Conservation (phyloP, 371 early-diverging fungal species). For the Apophysomyces trapeziformis region DNA sequence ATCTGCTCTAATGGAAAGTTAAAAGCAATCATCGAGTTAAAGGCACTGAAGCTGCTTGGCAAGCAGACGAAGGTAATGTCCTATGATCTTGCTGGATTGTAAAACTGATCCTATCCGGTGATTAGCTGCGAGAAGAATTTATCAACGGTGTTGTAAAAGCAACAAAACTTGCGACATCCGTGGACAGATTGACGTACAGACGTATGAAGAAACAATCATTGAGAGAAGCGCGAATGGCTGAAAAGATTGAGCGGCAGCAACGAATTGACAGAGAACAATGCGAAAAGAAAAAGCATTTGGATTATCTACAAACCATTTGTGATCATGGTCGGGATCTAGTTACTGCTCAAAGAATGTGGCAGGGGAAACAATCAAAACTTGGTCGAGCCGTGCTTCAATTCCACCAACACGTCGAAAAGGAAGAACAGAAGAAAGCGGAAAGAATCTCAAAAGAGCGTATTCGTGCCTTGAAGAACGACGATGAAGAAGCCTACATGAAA, state of each 20-base stretch:
- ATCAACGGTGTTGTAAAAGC: constrained; percentile 65
- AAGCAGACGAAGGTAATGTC: constrained; percentile 65
- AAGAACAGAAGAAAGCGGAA: constrained; percentile 85
- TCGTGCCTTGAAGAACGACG: constrained; percentile 88
- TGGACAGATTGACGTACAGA: constrained; percentile 79
- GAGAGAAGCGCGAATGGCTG: constrained; percentile 90
- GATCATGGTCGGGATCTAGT: constrained; percentile 78
- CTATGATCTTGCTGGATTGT: not conserved
- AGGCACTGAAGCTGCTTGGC: constrained; percentile 70
- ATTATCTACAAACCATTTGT: constrained; percentile 75
- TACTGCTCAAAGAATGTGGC: constrained; percentile 63
- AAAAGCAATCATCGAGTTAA: constrained; percentile 83
- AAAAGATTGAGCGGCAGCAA: constrained; percentile 89
- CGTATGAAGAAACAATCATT: constrained; percentile 88
- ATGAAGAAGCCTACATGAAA: constrained; percentile 95
- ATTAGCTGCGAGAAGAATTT: constrained; percentile 78
- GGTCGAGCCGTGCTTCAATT: constrained; percentile 80
- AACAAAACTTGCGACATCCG: constrained; percentile 80
- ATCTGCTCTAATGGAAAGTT: constrained; percentile 16
- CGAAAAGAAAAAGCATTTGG: constrained; percentile 82
- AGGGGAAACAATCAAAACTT: constrained; percentile 71
- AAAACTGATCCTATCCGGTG: not conserved
- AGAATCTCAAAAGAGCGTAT: constrained; percentile 91
- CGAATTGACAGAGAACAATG: constrained; percentile 85
- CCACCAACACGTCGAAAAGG: constrained; percentile 85